phyloP scores from a whole-genome alignment of 306 rosid species.

The Hippophae tibetana region DNA sequence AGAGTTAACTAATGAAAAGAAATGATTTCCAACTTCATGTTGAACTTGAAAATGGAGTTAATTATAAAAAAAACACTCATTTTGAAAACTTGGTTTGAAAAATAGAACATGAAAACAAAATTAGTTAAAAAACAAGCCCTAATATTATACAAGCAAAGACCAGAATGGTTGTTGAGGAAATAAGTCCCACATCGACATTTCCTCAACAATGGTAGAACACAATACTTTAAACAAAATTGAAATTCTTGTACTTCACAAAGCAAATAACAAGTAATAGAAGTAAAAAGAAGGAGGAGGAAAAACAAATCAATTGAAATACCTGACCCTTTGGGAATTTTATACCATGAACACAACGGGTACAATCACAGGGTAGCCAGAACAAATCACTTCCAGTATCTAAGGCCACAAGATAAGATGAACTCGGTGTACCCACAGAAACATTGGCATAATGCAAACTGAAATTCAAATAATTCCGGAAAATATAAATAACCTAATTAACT shows the following conservation, averaged over 20 bases:
- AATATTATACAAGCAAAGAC: too few species aligned
- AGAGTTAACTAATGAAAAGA: too few species aligned
- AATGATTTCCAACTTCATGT: too few species aligned
- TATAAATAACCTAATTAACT: background rate
- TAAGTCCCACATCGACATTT: too few species aligned
- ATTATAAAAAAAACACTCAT: too few species aligned
- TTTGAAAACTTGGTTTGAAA: too few species aligned
- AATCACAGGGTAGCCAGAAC: slow-evolving; percentile 93
- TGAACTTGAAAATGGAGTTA: too few species aligned
- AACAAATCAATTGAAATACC: slow-evolving; percentile 23
- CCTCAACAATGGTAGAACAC: too few species aligned
- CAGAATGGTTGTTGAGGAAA: too few species aligned
- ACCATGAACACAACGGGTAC: slow-evolving; percentile 39
- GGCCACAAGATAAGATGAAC: slow-evolving; percentile 63
- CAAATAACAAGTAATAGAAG: background rate
- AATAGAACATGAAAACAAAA: too few species aligned
- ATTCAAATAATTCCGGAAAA: slow-evolving; percentile 7
- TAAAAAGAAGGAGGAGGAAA: background rate
- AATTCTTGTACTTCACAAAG: background rate
- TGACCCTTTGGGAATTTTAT: slow-evolving; percentile 16
- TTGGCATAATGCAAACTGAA: slow-evolving; percentile 90
- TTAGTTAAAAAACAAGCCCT: too few species aligned
- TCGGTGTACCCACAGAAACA: slow-evolving; percentile 82
- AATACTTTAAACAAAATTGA: too few species aligned
- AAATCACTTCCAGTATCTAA: slow-evolving; percentile 93